These are phyloP conservation scores for Petunia secreta DNA, from an alignment of 257 asterid genomes.

Conservation along the genomic window DNA sequence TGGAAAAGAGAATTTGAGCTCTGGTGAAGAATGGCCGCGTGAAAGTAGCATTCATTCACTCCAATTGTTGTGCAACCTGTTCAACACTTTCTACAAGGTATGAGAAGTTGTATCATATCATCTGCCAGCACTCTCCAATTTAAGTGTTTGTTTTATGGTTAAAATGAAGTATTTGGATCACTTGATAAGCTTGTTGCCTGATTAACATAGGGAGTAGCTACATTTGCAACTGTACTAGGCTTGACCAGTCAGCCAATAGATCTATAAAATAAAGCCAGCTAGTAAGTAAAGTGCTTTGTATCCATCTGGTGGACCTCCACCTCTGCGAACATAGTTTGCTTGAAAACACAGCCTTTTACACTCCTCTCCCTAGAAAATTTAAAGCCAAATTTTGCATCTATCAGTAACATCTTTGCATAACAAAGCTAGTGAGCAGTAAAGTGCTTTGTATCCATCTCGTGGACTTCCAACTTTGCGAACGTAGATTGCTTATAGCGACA, in stretches of 20 bases:
- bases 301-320: constrained; percentile 17
- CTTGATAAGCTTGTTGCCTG: constrained; percentile 14
- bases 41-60: constrained; percentile 95
- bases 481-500: not conserved
- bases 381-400: no score
- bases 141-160: constrained; percentile 9
- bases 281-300: not conserved
- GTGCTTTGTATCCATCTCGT: not conserved
- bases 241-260: not conserved
- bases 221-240: not conserved
- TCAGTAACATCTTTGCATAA: no score
- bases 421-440: no score
- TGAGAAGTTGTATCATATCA: not conserved
- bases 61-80: constrained; percentile 93
- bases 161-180: not conserved
- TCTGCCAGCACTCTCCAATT: not conserved
- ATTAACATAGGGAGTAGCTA: not conserved
- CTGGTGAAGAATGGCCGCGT: constrained; percentile 80
- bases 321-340: not conserved
- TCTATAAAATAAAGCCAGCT: not conserved
- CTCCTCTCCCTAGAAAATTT: no score
- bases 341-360: no score
- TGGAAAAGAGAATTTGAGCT: constrained; percentile 66
- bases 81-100: constrained; percentile 98
- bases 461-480: not conserved